These are phyloP conservation scores for Ascochyta koolunga DNA, from an alignment of 2,329 filamentous ascomycete species.

Conservation along the genomic window DNA sequence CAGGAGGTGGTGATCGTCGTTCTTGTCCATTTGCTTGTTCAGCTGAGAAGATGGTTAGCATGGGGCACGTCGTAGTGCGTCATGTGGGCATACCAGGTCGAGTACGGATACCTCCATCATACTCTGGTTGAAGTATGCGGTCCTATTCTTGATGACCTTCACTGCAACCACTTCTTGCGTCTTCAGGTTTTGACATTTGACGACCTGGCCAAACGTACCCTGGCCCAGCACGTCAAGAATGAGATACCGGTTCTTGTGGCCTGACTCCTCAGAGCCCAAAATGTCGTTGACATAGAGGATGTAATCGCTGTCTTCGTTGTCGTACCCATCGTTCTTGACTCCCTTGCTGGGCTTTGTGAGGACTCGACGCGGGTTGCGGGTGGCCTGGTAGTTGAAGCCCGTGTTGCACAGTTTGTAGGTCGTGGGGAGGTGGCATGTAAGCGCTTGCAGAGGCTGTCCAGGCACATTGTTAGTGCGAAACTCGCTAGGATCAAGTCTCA, in stretches of 20 bases:
- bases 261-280: constrained; percentile 93
- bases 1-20: constrained; percentile 95
- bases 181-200: constrained; percentile 98
- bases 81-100: constrained; percentile 70
- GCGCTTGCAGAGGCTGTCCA: constrained; percentile 83
- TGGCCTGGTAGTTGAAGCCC: constrained; percentile 97
- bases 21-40: constrained; percentile 98
- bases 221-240: constrained; percentile 97
- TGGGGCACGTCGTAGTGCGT: constrained; percentile 30
- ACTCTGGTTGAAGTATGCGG: constrained; percentile 99
- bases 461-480: constrained; percentile 22
- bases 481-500: neutral
- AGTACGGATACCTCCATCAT: constrained; percentile 99
- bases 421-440: constrained; percentile 89
- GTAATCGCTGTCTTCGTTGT: constrained; percentile 99
- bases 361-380: constrained; percentile 91
- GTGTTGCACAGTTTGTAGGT: constrained; percentile 99
- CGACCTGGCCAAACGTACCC: constrained; percentile 97
- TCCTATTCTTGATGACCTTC: constrained; percentile 99
- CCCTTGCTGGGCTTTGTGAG: constrained; percentile 99
- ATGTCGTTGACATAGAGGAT: constrained; percentile 99
- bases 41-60: constrained; percentile 61
- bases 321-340: constrained; percentile 96
- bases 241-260: constrained; percentile 98
- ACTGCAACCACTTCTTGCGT: constrained; percentile 98